Percentiles rank a stretch among this genome's conserved stretches.
These are phyloP conservation scores for Nakazawaea laoshanensis DNA, from an alignment of 805 yeast species.

Conservation along the genomic window DNA sequence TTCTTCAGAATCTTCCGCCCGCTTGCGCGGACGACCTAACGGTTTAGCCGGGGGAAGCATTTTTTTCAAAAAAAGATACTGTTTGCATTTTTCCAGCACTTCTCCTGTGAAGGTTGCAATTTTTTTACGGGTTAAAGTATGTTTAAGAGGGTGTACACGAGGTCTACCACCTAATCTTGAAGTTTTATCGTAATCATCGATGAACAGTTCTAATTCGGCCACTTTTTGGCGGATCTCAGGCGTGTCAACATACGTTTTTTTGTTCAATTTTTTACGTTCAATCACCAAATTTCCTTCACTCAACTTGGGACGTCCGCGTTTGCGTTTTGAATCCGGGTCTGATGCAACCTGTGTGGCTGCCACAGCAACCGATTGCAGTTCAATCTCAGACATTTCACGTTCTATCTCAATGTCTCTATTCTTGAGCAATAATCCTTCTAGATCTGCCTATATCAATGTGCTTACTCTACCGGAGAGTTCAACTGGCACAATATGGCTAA, in stretches of 20 bases:
- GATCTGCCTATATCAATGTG: no score
- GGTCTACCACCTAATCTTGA: conserved; percentile 12
- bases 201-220: conserved; percentile 1
- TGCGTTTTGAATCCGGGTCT: not conserved
- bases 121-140: conserved; percentile 13
- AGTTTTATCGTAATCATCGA: conserved; percentile 8
- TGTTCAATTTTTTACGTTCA: conserved; percentile 1
- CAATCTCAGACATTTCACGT: no score
- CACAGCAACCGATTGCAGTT: no score
- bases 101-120: conserved; percentile 4
- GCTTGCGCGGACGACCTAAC: conserved; percentile 15
- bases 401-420: no score
- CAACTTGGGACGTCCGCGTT: conserved; percentile 5
- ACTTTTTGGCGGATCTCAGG: conserved; percentile 10
- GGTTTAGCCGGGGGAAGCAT: conserved; percentile 23
- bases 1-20: conserved; percentile 24
- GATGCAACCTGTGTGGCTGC: no score
- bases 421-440: no score
- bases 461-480: no score
- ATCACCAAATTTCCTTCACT: not conserved
- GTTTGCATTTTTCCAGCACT: conserved; percentile 3
- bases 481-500: no score
- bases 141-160: conserved; percentile 11
- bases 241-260: conserved; percentile 15
- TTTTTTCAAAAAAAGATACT: conserved; percentile 4